Evolutionary conservation across 305 asterid genomes (phyloP).

Genomic region (Fraxinus sp.): DNA sequence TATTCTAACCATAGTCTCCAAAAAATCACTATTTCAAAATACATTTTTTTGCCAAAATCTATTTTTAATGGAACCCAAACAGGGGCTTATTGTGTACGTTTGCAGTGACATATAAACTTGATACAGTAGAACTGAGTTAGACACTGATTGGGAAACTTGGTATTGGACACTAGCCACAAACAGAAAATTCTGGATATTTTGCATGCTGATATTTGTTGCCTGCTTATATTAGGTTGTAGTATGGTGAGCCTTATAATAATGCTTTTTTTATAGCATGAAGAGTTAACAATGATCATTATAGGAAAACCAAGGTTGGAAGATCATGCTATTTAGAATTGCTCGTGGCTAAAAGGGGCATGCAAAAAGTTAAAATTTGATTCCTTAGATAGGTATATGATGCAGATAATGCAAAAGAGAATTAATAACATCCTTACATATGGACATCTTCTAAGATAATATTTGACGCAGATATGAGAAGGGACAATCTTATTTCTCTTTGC

Average conservation of each 20-base stretch:
- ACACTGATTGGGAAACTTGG: background rate
- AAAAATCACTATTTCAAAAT: too few relatives aligned
- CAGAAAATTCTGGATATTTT: background rate
- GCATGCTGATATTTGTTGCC: background rate
- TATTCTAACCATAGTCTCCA: background rate
- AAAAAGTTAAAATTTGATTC: background rate
- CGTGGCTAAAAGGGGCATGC: slow-evolving; percentile 1
- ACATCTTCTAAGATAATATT: background rate
- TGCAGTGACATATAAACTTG: background rate
- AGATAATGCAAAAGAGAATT: background rate
- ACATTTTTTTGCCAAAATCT: background rate
- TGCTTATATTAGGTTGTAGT: background rate
- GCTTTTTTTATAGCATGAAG: background rate
- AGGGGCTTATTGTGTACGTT: background rate
- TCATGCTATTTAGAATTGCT: slow-evolving; percentile 17
- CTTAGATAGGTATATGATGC: background rate
- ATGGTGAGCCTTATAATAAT: background rate
- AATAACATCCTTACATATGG: background rate
- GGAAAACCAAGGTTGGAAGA: slow-evolving; percentile 7
- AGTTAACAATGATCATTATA: background rate
- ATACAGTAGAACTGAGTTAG: background rate
- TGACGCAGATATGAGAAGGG: slow-evolving; percentile 11
- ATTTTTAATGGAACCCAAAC: too few relatives aligned
- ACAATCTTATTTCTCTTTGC: background rate
- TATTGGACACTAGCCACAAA: background rate